Evolutionary conservation across 306 rosid species (phyloP).

Genomic region (Castanospermum australe): DNA sequence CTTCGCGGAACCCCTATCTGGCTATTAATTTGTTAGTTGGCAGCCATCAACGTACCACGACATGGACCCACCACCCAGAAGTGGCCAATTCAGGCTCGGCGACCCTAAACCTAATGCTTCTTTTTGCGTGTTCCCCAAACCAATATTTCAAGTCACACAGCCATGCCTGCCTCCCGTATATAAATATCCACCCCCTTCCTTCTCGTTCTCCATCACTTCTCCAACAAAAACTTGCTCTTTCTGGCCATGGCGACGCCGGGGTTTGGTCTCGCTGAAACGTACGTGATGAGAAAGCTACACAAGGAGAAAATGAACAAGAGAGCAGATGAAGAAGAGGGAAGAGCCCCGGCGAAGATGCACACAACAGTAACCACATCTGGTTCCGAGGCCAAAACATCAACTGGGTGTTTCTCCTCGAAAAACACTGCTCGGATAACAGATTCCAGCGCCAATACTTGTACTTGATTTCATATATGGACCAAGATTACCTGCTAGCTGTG

Average conservation of each 20-base stretch:
- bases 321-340: neutral
- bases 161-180: neutral
- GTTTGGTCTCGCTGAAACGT: neutral
- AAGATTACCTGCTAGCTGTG: too few species aligned
- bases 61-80: too few species aligned
- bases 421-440: neutral
- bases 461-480: too few species aligned
- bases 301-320: neutral
- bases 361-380: neutral
- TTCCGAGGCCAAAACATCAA: neutral
- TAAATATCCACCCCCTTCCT: neutral
- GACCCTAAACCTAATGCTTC: too few species aligned
- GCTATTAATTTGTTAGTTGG: too few species aligned
- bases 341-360: neutral
- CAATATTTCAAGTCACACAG: neutral
- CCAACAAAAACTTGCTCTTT: neutral
- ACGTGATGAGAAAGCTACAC: neutral
- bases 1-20: too few species aligned
- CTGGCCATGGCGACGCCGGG: neutral
- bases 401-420: slow-evolving; percentile 14
- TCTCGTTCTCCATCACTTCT: too few species aligned
- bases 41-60: too few species aligned
- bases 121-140: neutral
- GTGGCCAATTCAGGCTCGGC: neutral
- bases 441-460: neutral